phyloP scores from a whole-genome alignment of 441 rosid genomes.

The Gossypium gossypioides region DNA sequence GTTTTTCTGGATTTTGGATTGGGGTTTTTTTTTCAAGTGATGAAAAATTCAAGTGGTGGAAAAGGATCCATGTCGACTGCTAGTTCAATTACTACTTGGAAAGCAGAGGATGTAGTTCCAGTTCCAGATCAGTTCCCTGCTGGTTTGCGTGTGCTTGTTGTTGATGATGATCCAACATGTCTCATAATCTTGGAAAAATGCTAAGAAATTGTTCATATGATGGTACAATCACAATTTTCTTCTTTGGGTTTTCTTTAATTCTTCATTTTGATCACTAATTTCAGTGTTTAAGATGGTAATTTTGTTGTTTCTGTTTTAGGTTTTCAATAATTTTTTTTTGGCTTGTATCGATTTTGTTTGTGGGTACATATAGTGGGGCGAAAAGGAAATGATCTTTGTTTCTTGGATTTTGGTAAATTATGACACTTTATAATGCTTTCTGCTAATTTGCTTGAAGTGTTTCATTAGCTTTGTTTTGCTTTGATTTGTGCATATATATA shows the following conservation, averaged over 20 bases:
- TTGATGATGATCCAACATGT: constrained; percentile 92
- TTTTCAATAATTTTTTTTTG: background rate
- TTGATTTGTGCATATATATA: background rate
- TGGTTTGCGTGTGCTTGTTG: constrained; percentile 73
- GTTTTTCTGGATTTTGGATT: constrained; percentile 12
- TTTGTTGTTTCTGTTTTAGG: background rate
- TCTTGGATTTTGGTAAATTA: constrained; percentile 16
- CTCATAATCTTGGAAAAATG: constrained; percentile 82
- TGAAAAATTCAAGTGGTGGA: constrained; percentile 42
- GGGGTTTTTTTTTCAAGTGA: constrained; percentile 20
- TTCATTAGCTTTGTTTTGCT: constrained; percentile 4
- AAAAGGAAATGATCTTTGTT: background rate
- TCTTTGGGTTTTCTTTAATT: background rate
- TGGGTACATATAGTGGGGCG: background rate
- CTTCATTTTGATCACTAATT: background rate
- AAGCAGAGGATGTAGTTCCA: constrained; percentile 32
- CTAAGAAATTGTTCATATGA: constrained; percentile 62
- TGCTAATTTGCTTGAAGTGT: background rate
- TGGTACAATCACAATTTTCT: constrained; percentile 30
- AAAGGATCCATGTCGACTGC: constrained; percentile 51
- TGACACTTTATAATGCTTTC: constrained; percentile 1
- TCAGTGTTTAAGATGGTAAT: background rate
- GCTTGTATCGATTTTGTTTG: constrained; percentile 8
- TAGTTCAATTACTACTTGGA: constrained; percentile 36
- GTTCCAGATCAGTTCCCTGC: constrained; percentile 71